Evolutionary conservation across 345 rosid genomes (phyloP).

Genomic region (Eucalyptus paniculata): DNA sequence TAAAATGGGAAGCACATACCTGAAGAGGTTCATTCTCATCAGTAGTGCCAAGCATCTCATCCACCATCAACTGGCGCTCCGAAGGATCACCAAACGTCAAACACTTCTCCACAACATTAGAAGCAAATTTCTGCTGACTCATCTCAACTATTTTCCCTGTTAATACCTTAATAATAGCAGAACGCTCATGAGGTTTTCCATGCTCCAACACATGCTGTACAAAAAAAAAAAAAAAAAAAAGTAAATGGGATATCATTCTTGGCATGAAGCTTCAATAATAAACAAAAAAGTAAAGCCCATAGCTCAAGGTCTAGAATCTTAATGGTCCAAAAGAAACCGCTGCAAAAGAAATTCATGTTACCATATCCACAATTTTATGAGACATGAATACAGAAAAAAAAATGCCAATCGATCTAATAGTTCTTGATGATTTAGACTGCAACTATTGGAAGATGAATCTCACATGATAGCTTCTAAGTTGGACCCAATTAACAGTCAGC

Average conservation of each 20-base stretch:
- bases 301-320: background rate
- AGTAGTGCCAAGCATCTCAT: slow-evolving; percentile 56
- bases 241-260: background rate
- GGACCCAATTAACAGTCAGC: background rate
- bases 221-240: background rate
- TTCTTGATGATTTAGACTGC: background rate
- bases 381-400: background rate
- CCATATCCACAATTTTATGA: background rate
- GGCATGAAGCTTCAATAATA: background rate
- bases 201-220: slow-evolving; percentile 61
- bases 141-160: slow-evolving; percentile 56
- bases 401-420: background rate
- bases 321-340: background rate
- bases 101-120: slow-evolving; percentile 60
- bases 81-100: slow-evolving; percentile 37
- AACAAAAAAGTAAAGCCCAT: background rate
- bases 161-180: slow-evolving; percentile 37
- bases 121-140: slow-evolving; percentile 68
- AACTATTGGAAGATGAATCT: background rate
- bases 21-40: slow-evolving; percentile 60
- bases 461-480: background rate
- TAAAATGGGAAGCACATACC: slow-evolving; percentile 6
- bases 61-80: slow-evolving; percentile 41
- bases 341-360: background rate
- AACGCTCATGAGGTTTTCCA: slow-evolving; percentile 55